Evolutionary conservation across 2,329 filamentous ascomycete genomes (phyloP), one percentile per base, ranked within the genome.

Genomic region (Penicillium digitatum): DNA sequence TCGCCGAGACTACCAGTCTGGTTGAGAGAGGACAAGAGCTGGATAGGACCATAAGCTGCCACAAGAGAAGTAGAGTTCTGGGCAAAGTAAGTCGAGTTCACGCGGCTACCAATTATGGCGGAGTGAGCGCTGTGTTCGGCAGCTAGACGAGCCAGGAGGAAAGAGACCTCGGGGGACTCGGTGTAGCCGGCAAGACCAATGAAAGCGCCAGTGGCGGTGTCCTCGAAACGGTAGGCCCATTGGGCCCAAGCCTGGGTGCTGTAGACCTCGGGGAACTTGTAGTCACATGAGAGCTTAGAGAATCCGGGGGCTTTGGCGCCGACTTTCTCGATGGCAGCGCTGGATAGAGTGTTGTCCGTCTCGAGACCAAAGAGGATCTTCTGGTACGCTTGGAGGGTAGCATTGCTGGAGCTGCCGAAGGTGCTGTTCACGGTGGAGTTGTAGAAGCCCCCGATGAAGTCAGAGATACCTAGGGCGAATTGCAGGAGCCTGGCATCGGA

Each of bases 121-220:
- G 64, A 56, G 22, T 65, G 62, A 5, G 58, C 58, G 29, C 52
- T 58, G 53, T 70, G 67, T 56, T 66, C 54, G 34, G 66, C 63
- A 12, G 66, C 67, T 42, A 70, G 54, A 32, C 68, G 64, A 12
- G 68, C 61, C 37, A 69, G 34, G 11, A 70, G 57, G 62, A 70
- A 69, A 5, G 68, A 56, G 18, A 69, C 64, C 59, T 70, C 64
- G 16, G 67, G 68, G 1, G 67, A 58, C 34, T 67, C 56, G 27
- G 67, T 66, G 52, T 64, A 70, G 12, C 62, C 67, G 9, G 66
- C 58, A 5, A 64, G 62, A 14, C 65, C 67, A 45, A 69, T 64
- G 42, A 66, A 62, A 27, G 65, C 68, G 22, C 64, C 65, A 20
- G 56, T 44, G 31, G 62, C 57, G 20, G 51, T 62, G 10, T 49